phyloP scores from a whole-genome alignment of 768 basidiomycete genomes.

The Pleurotus ostreatus region DNA sequence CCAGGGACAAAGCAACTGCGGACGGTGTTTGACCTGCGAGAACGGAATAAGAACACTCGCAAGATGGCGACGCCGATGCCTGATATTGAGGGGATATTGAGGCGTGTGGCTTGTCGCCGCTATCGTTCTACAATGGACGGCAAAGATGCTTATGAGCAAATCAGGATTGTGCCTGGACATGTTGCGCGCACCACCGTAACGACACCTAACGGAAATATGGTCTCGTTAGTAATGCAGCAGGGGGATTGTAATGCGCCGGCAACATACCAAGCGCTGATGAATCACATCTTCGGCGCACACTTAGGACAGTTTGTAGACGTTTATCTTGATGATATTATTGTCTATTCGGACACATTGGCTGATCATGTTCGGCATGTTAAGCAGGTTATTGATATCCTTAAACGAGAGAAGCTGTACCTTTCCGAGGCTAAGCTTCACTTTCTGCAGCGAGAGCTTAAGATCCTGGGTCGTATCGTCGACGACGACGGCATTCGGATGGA shows the following conservation, averaged over 20 bases:
- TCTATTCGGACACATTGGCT: conserved; percentile 24
- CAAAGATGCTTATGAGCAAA: conserved; percentile 38
- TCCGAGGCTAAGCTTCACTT: conserved; percentile 20
- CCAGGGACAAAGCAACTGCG: too few species aligned
- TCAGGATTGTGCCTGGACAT: conserved; percentile 20
- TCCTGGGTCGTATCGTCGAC: neutral
- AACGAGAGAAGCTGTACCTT: conserved; percentile 22
- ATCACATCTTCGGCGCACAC: conserved; percentile 21
- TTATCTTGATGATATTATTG: conserved; percentile 15
- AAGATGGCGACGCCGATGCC: too few species aligned
- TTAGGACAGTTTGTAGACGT: conserved; percentile 24
- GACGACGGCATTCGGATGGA: too few species aligned
- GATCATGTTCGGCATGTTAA: conserved; percentile 27
- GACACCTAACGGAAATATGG: conserved; percentile 25
- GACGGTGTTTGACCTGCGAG: too few species aligned
- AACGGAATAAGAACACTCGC: too few species aligned
- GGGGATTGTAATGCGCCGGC: too few species aligned
- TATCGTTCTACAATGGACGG: conserved; percentile 32
- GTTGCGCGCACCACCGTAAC: conserved; percentile 18
- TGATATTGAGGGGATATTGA: too few species aligned
- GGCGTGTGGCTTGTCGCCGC: too few species aligned
- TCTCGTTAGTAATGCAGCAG: conserved; percentile 23
- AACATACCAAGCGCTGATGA: conserved; percentile 33
- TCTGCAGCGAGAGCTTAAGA: conserved; percentile 9
- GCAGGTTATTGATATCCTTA: conserved; percentile 21